Evolutionary conservation across 2,329 filamentous ascomycete species (phyloP), one percentile per base, ranked within the genome.

Genomic region (Tolypocladium amazonense): DNA sequence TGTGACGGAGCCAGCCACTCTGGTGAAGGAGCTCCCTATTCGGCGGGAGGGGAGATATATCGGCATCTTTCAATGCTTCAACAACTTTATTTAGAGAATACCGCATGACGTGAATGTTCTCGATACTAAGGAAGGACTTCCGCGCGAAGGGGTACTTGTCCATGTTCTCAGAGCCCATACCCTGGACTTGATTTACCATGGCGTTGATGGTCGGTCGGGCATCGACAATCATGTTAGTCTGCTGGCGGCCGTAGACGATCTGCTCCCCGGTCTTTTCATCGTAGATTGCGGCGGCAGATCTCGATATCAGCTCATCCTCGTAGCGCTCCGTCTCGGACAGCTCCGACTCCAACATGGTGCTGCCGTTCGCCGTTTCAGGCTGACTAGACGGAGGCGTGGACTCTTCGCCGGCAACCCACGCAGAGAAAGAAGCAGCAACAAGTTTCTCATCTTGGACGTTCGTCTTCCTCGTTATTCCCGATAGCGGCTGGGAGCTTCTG

Each of bases 41-140:
- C 1, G 92, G 92, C 0, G 90, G 86, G 38, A 97, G 76, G 1
- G 89, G 85, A 0, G 90, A 89, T 35, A 97, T 82, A 71, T 99
- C 94, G 2, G 92, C 90, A 66, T 97, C 93, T 70, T 96, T 97
- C 68, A 99, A 78, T 3, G 91, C 88, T 63, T 96, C 92, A 58
- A 97, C 81, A 25, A 99, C 89, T 65, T 88, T 93, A 66, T 88
- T 87, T 39, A 99, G 79, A 1, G 93, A 97, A 62, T 89, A 88
- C 60, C 94, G 84, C 94, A 99, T 99, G 63, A 97, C 92, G 70
- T 99, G 94, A 62, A 99, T 97, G 71, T 99, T 99, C 72, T 95
- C 93, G 68, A 99, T 99, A 63, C 90, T 94, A 59, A 99, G 82
- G 70, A 95, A 99, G 37, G 88, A 88, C 73, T 97, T 96, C 61